Percentiles rank a stretch among this genome's conserved stretches.
These are phyloP conservation scores for Gnomoniopsis smithogilvyi DNA, from an alignment of 2,329 filamentous ascomycete species.

Conservation along the genomic window DNA sequence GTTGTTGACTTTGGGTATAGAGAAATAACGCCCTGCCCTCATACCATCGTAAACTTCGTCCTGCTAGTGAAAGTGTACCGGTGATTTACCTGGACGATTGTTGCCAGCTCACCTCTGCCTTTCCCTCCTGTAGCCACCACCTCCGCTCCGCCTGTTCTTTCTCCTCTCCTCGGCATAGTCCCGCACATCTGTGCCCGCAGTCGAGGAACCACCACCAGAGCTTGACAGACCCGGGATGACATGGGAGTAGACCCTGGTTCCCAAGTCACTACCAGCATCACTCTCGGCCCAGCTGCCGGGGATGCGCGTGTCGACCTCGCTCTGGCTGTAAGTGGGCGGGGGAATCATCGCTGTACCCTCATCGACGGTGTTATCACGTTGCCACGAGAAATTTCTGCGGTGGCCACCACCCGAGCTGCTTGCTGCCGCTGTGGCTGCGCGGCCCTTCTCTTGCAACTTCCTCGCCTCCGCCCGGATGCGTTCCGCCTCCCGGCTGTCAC, in stretches of 20 bases:
- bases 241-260: slow-evolving; percentile 57
- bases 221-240: slow-evolving; percentile 49
- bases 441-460: slow-evolving; percentile 51
- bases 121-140: slow-evolving; percentile 26
- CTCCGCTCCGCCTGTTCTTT: slow-evolving; percentile 34
- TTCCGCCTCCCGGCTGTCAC: slow-evolving; percentile 48
- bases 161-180: slow-evolving; percentile 43
- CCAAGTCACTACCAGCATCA: slow-evolving; percentile 45
- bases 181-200: slow-evolving; percentile 25
- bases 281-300: slow-evolving; percentile 37
- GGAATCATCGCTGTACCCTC: slow-evolving; percentile 16
- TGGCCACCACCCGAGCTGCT: slow-evolving; percentile 26
- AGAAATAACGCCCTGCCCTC: neutral
- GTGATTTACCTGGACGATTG: neutral
- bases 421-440: slow-evolving; percentile 44
- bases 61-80: neutral
- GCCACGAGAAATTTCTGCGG: slow-evolving; percentile 19
- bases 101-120: slow-evolving; percentile 18
- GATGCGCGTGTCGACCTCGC: slow-evolving; percentile 26
- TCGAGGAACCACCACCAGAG: slow-evolving; percentile 25
- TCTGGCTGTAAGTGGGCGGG: slow-evolving; percentile 18
- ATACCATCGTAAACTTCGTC: neutral
- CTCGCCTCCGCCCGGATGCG: slow-evolving; percentile 54
- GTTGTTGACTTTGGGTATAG: neutral
- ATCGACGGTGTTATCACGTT: slow-evolving; percentile 14